A percentile compares a stretch with the other conserved stretches of the same genome.
These are phyloP conservation scores for Suhomyces ambrosiae DNA, from an alignment of 1,139 yeast species.

Conservation along the genomic window DNA sequence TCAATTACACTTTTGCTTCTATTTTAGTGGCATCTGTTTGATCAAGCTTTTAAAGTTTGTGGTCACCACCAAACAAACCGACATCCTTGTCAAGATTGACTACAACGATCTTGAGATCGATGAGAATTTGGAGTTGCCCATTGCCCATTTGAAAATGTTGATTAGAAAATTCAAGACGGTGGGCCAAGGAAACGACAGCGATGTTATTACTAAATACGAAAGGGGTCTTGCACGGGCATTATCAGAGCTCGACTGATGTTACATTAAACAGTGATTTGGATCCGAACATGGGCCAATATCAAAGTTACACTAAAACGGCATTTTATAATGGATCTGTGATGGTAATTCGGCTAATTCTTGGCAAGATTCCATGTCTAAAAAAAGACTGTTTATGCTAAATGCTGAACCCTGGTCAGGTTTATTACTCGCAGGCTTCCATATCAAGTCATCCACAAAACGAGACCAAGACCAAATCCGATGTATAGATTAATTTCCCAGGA, in stretches of 20 bases:
- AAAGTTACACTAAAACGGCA: too few relatives aligned
- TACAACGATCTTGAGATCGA: slow-evolving; percentile 1
- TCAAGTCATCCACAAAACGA: too few relatives aligned
- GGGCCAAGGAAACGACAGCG: slow-evolving; percentile 30
- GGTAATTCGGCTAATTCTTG: too few relatives aligned
- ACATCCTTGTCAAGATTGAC: slow-evolving; percentile 3
- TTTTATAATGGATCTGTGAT: too few relatives aligned
- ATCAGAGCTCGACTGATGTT: background rate
- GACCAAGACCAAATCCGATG: too few relatives aligned
- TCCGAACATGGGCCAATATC: too few relatives aligned
- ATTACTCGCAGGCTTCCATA: too few relatives aligned
- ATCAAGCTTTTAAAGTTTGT: slow-evolving; percentile 27
- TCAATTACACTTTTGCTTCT: slow-evolving; percentile 62
- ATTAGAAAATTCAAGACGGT: slow-evolving; percentile 35
- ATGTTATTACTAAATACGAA: slow-evolving; percentile 34
- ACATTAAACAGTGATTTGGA: background rate
- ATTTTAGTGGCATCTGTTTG: slow-evolving; percentile 51
- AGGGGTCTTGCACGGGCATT: slow-evolving; percentile 21
- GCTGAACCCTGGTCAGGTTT: too few relatives aligned
- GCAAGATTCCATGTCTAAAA: too few relatives aligned
- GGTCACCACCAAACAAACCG: slow-evolving; percentile 9
- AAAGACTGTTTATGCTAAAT: too few relatives aligned
- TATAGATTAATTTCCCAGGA: too few relatives aligned
- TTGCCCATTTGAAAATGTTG: slow-evolving; percentile 16
- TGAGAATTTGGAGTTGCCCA: background rate